These are phyloP conservation scores for Mycosphaerelloides madeirae DNA, from an alignment of 2,329 filamentous ascomycete species.

Conservation along the genomic window DNA sequence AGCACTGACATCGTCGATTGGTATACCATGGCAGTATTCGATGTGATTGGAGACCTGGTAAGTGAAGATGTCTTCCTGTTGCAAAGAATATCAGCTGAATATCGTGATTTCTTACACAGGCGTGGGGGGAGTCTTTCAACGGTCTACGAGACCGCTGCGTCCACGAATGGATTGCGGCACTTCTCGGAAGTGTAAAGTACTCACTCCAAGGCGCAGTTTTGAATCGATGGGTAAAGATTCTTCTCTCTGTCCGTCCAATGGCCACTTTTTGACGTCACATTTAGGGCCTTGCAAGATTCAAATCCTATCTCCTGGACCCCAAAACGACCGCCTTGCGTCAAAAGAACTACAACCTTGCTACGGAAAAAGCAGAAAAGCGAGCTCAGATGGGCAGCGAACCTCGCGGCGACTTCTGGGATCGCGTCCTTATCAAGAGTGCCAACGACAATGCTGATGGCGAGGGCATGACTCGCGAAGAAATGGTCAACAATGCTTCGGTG, in stretches of 20 bases:
- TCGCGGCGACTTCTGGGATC: constrained; percentile 16
- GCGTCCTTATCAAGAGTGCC: constrained; percentile 14
- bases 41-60: constrained; percentile 26
- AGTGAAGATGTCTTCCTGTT: no score
- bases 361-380: constrained; percentile 9
- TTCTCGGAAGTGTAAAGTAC: constrained; percentile 26
- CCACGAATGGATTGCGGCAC: constrained; percentile 33
- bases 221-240: neutral
- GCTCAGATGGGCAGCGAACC: constrained; percentile 7
- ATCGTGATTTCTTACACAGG: neutral
- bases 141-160: constrained; percentile 22
- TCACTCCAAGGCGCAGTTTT: constrained; percentile 3
- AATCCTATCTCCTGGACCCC: constrained; percentile 6
- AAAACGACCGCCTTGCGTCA: constrained; percentile 3
- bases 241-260: neutral
- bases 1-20: constrained; percentile 24
- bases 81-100: no score
- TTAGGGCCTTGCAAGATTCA: constrained; percentile 3
- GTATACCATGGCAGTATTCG: constrained; percentile 25
- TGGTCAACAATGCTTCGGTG: constrained; percentile 25
- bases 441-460: constrained; percentile 15
- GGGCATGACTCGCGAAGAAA: constrained; percentile 12
- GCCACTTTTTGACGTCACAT: neutral
- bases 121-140: constrained; percentile 26
- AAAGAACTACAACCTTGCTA: constrained; percentile 19